Evolutionary conservation across 2,329 filamentous ascomycete species (phyloP), one percentile per base, ranked within the genome.

Genomic region (Fusarium globosum): DNA sequence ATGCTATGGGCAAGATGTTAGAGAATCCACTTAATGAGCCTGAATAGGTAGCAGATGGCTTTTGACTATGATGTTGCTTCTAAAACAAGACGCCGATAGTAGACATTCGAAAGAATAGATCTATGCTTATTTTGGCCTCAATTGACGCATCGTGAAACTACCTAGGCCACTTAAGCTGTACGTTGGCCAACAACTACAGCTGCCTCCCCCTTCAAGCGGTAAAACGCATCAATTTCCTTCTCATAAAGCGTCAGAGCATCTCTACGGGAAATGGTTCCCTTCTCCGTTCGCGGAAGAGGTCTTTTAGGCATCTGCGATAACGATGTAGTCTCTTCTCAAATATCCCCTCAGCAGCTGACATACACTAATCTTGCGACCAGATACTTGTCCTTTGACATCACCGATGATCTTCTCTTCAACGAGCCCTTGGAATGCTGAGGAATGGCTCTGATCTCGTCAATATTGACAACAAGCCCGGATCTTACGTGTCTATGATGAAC

Each of bases 371-470:
- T 23, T 18, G 6, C 3, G 4, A 2, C 13, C 0, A 66, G 51
- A 10, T 67, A 67, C 21, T 4, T 67, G 39, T 39, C 33, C 4
- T 46, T 67, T 12, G 64, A 67, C 14, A 65, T 65, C 12, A 67
- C 42, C 1, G 64, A 45, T 7, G 60, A 65, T 15, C 60, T 67
- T 12, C 36, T 46, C 8, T 67, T 65, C 28, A 41, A 51, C 6
- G 51, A 45, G 3, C 64, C 64, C 6, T 67, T 3, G 60, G 60
- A 1, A 41, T 67, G 30, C 23, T 67, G 7, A 15, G 39, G 1
- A 65, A 67, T 18, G 60, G 51, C 1, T 67, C 60, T 13, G 52
- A 67, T 16, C 21, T 28, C 0, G 60, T 58, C 4, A 46, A 46
- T 16, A n/a, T 65, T 21, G 28, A 55, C 2, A 65, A 39, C 18